Base-by-base conservation (phyloP, 2,329 filamentous ascomycete species). In the Fusarium pseudoanthophilum region DNA sequence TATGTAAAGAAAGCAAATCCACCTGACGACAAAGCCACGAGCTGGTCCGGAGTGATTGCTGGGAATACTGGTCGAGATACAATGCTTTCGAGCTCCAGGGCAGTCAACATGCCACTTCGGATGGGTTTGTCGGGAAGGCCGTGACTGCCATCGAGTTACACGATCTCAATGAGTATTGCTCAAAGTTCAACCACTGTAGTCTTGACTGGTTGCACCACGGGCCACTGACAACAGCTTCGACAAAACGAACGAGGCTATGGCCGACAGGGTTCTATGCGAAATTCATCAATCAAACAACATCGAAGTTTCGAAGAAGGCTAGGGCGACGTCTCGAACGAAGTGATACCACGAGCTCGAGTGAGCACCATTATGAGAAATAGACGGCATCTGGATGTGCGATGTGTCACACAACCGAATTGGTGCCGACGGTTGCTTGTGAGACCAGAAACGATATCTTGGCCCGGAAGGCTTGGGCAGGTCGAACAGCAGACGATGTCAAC, bases 1-100 rank as follows among this genome's bases (percentile, higher is more conserved):
- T 78, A 78, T 78, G 77, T 76, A 78, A 78, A 56, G 77, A 72
- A 77, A 68, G 64, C 43, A 74, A 75, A 65, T 72, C 77, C 77
- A 58, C 75, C 66, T 65, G 57, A 56, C 57, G 51, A 56, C 60
- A 58, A 62, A 53, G 36, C 32, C 58, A 51, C 53, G 28, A 49
- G 59, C 45, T 60, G 53, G 56, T 60, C 65, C 75, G 63, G 57
- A 64, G 65, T 51, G 16, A 21, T 51, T 56, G 67, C 57, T 72
- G 67, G 58, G 43, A 72, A 71, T 61, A 52, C 37, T 45, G 53
- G 53, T 57, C 53, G 45, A 67, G 46, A 64, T 46, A 30, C 51
- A 60, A 67, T 56, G 52, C 39, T 46, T 52, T 51, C 52, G 40
- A 37, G 43, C 46, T 40, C 32, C 24, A 36, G 45, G n/a, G 37